phyloP scores from a whole-genome alignment of 2,329 filamentous ascomycete genomes.

The Cryphonectria radicalis region DNA sequence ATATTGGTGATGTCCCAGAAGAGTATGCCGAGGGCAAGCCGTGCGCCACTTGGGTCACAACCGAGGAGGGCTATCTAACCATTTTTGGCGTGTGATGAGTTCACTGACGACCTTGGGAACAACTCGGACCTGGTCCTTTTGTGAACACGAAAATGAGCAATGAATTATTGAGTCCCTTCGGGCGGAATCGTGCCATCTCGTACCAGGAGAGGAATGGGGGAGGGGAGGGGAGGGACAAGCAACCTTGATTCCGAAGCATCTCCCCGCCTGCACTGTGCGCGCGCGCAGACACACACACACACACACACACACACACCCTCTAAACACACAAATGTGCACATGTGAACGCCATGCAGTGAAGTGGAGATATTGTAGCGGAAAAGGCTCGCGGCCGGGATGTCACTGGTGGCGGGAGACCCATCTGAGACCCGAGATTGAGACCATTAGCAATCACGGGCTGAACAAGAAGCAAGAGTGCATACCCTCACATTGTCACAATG shows the following conservation, averaged over 20 bases:
- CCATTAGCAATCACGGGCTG: constrained; percentile 1
- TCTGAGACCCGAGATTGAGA: neutral
- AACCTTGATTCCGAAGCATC: neutral
- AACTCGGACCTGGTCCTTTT: constrained; percentile 3
- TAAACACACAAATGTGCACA: neutral
- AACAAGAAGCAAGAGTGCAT: neutral
- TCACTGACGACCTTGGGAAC: neutral
- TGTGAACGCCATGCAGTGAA: neutral
- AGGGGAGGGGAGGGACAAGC: neutral
- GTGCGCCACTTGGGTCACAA: neutral
- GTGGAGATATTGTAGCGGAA: neutral
- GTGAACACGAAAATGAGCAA: neutral
- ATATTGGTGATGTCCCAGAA: neutral
- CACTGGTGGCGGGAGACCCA: neutral
- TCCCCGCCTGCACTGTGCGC: neutral
- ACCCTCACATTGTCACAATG: neutral
- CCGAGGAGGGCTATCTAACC: neutral
- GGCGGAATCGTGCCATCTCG: neutral
- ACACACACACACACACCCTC: too few relatives aligned
- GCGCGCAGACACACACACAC: neutral
- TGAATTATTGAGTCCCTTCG: neutral
- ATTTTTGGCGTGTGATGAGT: neutral
- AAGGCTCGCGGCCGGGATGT: neutral
- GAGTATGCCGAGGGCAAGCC: neutral
- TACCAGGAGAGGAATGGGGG: neutral